Percentiles rank a stretch among this genome's conserved stretches.
These are phyloP conservation scores for Ascoidea tarda DNA, from an alignment of 805 yeast species.

Conservation along the genomic window DNA sequence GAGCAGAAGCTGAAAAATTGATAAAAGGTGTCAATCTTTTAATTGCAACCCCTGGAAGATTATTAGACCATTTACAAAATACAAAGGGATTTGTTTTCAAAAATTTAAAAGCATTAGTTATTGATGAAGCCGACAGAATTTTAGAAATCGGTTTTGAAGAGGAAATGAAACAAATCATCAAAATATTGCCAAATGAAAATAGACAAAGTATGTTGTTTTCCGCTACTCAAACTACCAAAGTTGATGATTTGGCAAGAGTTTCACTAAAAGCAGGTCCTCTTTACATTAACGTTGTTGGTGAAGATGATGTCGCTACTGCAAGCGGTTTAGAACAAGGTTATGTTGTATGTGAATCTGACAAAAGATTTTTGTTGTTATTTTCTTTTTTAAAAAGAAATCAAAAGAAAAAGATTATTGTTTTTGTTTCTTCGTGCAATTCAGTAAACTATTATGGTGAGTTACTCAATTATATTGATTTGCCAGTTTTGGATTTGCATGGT, in stretches of 20 bases:
- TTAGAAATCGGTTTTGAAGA: conserved; percentile 97
- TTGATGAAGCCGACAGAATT: conserved; percentile 97
- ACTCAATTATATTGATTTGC: conserved; percentile 89
- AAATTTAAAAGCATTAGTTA: conserved; percentile 84
- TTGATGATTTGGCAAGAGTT: conserved; percentile 94
- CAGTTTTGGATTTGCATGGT: conserved; percentile 93
- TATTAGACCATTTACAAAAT: conserved; percentile 92
- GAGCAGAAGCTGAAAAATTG: conserved; percentile 93
- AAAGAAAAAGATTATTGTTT: conserved; percentile 88
- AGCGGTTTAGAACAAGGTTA: conserved; percentile 98
- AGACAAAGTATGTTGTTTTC: conserved; percentile 96
- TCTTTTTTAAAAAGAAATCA: conserved; percentile 88
- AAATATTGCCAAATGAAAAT: conserved; percentile 80
- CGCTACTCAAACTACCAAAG: conserved; percentile 99
- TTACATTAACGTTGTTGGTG: conserved; percentile 85
- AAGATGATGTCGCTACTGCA: conserved; percentile 76
- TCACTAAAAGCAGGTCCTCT: conserved; percentile 88
- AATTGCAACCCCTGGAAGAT: conserved; percentile 96
- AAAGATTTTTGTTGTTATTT: conserved; percentile 77
- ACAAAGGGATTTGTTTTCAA: conserved; percentile 89
- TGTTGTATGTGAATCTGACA: conserved; percentile 94
- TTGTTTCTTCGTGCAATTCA: conserved; percentile 90
- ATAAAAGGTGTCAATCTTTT: conserved; percentile 86
- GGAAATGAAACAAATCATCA: conserved; percentile 94
- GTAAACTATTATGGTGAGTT: conserved; percentile 94